Percentiles rank a stretch among this genome's conserved stretches.
These are phyloP conservation scores for Filosporella fistucella DNA, from an alignment of 495 filamentous ascomycete species.

Conservation along the genomic window DNA sequence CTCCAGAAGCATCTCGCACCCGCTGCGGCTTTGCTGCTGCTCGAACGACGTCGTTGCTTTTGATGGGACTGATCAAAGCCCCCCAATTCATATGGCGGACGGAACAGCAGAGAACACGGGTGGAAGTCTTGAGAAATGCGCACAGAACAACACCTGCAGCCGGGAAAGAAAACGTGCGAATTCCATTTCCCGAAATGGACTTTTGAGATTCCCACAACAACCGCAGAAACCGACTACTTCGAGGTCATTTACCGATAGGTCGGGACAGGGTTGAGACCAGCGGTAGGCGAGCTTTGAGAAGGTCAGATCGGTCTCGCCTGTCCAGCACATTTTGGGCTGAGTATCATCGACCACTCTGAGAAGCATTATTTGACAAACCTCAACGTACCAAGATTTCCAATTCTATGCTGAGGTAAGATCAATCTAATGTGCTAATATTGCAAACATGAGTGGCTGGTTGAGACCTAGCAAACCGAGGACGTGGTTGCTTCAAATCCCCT, in stretches of 20 bases:
- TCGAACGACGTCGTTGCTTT: not conserved
- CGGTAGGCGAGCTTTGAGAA: slow-evolving; percentile 6
- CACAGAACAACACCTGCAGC: slow-evolving; percentile 8
- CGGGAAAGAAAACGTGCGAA: slow-evolving; percentile 9
- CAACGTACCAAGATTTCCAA: slow-evolving; percentile 2
- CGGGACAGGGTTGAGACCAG: not conserved
- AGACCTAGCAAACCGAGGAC: not conserved
- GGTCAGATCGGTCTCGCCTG: slow-evolving; percentile 13
- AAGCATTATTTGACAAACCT: not conserved
- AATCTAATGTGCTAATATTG: not conserved
- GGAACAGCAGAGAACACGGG: slow-evolving; percentile 10
- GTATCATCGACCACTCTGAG: not conserved
- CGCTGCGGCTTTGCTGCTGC: not conserved
- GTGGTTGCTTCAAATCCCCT: slow-evolving; percentile 9
- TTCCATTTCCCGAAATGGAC: not conserved
- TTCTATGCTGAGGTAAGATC: slow-evolving; percentile 4
- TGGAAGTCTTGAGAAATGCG: slow-evolving; percentile 7
- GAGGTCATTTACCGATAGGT: slow-evolving; percentile 8
- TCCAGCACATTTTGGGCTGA: not conserved
- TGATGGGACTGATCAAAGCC: no score
- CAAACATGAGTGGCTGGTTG: not conserved
- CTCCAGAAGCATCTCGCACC: not conserved
- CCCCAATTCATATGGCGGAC: no score
- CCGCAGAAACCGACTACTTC: slow-evolving; percentile 8
- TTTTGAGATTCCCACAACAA: slow-evolving; percentile 2